A percentile compares a stretch with the other conserved stretches of the same genome.
These are phyloP conservation scores for Holtermanniella nyarrowii DNA, from an alignment of 768 basidiomycete genomes.

Conservation along the genomic window DNA sequence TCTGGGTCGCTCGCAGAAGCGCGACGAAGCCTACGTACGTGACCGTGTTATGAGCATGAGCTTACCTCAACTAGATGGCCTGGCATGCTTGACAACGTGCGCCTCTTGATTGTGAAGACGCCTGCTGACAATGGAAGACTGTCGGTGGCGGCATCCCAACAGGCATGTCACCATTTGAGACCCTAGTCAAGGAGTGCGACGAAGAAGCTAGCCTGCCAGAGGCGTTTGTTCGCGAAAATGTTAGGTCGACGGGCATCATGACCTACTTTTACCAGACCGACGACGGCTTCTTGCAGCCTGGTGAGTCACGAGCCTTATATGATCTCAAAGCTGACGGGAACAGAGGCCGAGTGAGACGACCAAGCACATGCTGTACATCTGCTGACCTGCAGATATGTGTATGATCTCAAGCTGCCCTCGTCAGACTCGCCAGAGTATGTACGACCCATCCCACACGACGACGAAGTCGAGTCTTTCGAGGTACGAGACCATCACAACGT, in stretches of 20 bases:
- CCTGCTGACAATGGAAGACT: slow-evolving; percentile 46
- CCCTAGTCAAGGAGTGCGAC: slow-evolving; percentile 78
- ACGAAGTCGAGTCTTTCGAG: slow-evolving; percentile 89
- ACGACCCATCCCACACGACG: slow-evolving; percentile 67
- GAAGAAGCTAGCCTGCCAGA: slow-evolving; percentile 81
- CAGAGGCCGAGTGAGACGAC: too few species aligned
- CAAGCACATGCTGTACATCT: too few species aligned
- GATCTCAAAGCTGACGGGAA: not conserved
- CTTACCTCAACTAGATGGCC: slow-evolving; percentile 51
- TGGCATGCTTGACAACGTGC: slow-evolving; percentile 66
- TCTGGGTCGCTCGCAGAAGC: slow-evolving; percentile 84
- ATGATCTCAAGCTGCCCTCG: slow-evolving; percentile 64
- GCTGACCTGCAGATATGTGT: slow-evolving; percentile 59
- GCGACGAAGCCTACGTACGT: slow-evolving; percentile 79
- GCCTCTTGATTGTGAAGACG: slow-evolving; percentile 1
- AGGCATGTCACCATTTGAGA: slow-evolving; percentile 60
- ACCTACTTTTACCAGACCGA: slow-evolving; percentile 70
- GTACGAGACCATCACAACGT: slow-evolving; percentile 43
- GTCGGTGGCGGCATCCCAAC: slow-evolving; percentile 79
- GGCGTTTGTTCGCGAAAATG: slow-evolving; percentile 51
- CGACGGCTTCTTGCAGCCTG: slow-evolving; percentile 60
- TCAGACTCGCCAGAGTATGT: slow-evolving; percentile 42
- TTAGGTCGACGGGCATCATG: slow-evolving; percentile 52
- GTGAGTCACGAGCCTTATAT: slow-evolving; percentile 8
- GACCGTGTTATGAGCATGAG: not conserved